These are phyloP conservation scores for Blastomyces silverae DNA, from an alignment of 2,329 filamentous ascomycete species.

Conservation along the genomic window DNA sequence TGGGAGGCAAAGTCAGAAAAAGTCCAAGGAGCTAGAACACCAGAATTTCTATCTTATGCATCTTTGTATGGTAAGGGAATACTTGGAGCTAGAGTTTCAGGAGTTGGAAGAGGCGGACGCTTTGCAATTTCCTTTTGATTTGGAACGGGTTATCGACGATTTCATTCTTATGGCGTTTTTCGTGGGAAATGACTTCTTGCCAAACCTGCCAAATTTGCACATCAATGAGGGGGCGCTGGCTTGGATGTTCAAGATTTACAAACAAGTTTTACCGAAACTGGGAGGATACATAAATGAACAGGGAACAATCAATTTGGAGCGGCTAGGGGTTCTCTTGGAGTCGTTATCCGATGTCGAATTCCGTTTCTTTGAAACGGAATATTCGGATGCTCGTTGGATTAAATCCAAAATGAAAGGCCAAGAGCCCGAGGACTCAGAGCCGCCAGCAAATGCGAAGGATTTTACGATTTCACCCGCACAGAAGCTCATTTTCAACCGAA, in stretches of 20 bases:
- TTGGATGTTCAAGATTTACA: conserved; percentile 97
- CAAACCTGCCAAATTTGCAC: conserved; percentile 89
- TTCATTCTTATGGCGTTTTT: conserved; percentile 99
- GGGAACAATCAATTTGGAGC: conserved; percentile 80
- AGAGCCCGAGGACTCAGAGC: conserved; percentile 55
- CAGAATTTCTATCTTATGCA: conserved; percentile 98
- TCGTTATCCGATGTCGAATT: conserved; percentile 84
- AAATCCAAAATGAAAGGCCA: conserved; percentile 72
- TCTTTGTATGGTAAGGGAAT: conserved; percentile 94
- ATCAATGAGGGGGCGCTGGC: conserved; percentile 97
- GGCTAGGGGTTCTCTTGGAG: conserved; percentile 69
- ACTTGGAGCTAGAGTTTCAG: conserved; percentile 93
- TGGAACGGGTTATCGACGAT: conserved; percentile 96
- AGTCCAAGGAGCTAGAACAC: conserved; percentile 94
- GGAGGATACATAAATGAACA: conserved; percentile 95
- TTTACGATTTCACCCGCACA: conserved; percentile 74
- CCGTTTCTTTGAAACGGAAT: conserved; percentile 86
- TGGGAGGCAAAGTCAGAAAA: conserved; percentile 75
- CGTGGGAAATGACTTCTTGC: conserved; percentile 97
- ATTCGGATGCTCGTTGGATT: conserved; percentile 84
- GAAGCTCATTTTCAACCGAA: conserved; percentile 70
- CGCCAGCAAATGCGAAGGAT: conserved; percentile 50
- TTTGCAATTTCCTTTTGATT: conserved; percentile 74
- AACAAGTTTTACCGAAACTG: conserved; percentile 75
- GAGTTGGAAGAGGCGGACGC: conserved; percentile 69